Base-by-base conservation (phyloP, 2,329 filamentous ascomycete species). In the Botryotinia convoluta region DNA sequence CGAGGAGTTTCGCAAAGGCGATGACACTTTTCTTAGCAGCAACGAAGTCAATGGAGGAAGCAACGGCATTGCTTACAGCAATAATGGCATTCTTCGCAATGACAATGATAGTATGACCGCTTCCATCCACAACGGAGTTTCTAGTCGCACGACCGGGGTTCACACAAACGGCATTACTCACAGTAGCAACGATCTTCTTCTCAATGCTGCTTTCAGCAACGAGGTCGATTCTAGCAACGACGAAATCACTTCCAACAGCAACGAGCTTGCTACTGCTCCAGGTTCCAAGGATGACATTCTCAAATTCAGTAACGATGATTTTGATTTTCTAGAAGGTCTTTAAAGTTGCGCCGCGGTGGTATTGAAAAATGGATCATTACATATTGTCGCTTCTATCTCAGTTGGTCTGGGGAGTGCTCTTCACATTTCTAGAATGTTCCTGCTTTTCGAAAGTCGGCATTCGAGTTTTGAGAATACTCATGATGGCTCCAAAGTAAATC, bases 271-370 rank as follows among this genome's bases (percentile, higher is more conserved):
- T 44, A 22, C 3, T 45, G 14, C 29, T 2, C 26, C 5, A 29
- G 29, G 3, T 16, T 48, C 20, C 1, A n/a, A 6, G 4, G 20
- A 37, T 42, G 48, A 8, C 16, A 26, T 60, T 18, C 48, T 72
- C 10, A 35, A 51, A 39, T 32, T 69, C 16, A 72, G 39, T 0
- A 51, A 54, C 8, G 48, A 42, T 12, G 71, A 72, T 39, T 32
- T 72, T 12, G 63, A 61, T 29, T 69, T 69, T 26, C 60, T 72
- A 35, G 63, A 61, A 32, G n/a, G 37, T 10, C 37, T 57, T 4
- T 68, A 9, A 26, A 26, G 10, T 42, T 68, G 9, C 18, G 22
- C 4, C 9, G 10, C 22, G 7, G 45, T 54, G 12, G 26, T 14
- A 54, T 7, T 14, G 35, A 48, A 35, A 16, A 35, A 18, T 29